Conservation (phyloP, 495 filamentous ascomycete species). For the Astrothelium macrocarpum region DNA sequence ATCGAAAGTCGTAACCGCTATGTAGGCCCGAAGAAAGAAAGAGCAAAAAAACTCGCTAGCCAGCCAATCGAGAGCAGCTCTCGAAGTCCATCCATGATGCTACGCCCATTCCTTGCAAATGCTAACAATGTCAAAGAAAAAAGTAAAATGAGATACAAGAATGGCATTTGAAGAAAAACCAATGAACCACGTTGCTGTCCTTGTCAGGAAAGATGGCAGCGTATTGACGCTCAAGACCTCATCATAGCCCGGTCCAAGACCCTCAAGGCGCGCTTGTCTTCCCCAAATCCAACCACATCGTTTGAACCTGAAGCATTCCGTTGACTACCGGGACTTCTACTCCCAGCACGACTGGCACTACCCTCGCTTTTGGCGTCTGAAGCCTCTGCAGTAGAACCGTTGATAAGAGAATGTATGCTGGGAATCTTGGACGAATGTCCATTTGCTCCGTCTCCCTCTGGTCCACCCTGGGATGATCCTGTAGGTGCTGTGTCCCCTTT, state of each 20-base stretch:
- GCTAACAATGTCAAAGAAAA: not conserved
- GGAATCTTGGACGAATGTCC: not conserved
- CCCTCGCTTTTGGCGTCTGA: not conserved
- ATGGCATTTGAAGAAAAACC: not conserved
- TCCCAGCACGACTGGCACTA: not conserved
- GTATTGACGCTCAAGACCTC: not conserved
- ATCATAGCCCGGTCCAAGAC: conserved; percentile 1
- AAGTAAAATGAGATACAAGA: not conserved
- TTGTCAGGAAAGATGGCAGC: not conserved
- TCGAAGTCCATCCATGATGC: not conserved
- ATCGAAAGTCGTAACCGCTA: not conserved
- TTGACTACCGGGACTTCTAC: not conserved
- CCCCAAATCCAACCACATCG: not conserved
- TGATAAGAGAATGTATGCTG: conserved; percentile 1
- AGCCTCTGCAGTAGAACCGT: not conserved
- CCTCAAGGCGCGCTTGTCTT: conserved; percentile 1
- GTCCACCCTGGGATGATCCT: not conserved
- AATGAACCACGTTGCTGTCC: not conserved
- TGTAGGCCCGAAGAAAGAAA: too few relatives aligned
- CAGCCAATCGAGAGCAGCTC: conserved; percentile 1
- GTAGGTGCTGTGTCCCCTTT: not conserved
- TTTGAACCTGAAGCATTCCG: not conserved
- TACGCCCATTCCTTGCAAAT: conserved; percentile 1
- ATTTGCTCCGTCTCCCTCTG: not conserved
- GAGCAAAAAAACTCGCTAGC: not conserved